Conservation (phyloP, 2,329 filamentous ascomycete species). For the Xylariaceae sp. region DNA sequence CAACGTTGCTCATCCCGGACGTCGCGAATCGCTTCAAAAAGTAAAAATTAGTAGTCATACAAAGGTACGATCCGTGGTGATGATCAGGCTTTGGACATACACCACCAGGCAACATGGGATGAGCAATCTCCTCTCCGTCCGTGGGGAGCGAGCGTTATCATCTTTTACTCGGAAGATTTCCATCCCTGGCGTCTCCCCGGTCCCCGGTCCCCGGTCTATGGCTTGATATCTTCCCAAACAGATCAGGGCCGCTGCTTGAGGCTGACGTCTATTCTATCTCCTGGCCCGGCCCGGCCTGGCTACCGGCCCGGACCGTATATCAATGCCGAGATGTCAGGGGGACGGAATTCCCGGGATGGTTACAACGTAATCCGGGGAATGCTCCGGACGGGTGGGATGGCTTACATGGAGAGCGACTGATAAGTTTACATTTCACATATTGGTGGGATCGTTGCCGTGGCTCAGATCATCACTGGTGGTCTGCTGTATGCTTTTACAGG, state of each 20-base stretch:
- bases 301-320: conserved; percentile 62
- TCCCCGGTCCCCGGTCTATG: conserved; percentile 43
- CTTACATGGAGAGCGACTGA: conserved; percentile 57
- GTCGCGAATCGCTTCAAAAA: conserved; percentile 11
- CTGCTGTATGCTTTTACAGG: conserved; percentile 71
- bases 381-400: conserved; percentile 56
- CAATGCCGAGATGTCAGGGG: conserved; percentile 66
- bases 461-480: conserved; percentile 77
- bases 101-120: conserved; percentile 59
- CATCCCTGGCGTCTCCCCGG: conserved; percentile 53
- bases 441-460: conserved; percentile 61
- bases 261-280: conserved; percentile 61
- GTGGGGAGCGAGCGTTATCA: conserved; percentile 55
- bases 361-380: conserved; percentile 60
- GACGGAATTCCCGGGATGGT: conserved; percentile 73
- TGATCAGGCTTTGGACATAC: background rate
- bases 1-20: conserved; percentile 6
- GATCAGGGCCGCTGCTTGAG: conserved; percentile 66
- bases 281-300: conserved; percentile 44
- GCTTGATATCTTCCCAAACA: conserved; percentile 72
- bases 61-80: background rate
- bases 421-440: conserved; percentile 53
- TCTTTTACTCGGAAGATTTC: conserved; percentile 69
- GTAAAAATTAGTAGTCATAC: background rate
- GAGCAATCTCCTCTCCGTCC: conserved; percentile 62